A percentile compares a stretch with the other conserved stretches of the same genome.
Conservation (phyloP, 2,329 filamentous ascomycete genomes). For the Neobulgaria alba region DNA sequence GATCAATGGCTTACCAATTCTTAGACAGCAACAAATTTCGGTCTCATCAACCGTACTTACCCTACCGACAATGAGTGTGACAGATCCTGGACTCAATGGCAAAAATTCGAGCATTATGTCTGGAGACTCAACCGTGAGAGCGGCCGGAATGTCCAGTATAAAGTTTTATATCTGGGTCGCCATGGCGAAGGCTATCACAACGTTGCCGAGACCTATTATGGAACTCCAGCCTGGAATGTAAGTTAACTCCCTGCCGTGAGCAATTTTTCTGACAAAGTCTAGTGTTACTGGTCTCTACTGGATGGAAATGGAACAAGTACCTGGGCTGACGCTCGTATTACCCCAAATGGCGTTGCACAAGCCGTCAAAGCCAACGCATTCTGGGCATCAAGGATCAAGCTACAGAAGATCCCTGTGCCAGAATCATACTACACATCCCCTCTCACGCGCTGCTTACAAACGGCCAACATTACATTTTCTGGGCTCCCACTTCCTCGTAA, state of each 20-base stretch:
- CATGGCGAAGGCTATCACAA: conserved; percentile 61
- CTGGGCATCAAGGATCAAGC: conserved; percentile 44
- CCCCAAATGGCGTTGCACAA: conserved; percentile 46
- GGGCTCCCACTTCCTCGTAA: conserved; percentile 42
- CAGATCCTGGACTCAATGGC: conserved; percentile 48
- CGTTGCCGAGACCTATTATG: conserved; percentile 55
- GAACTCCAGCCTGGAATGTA: conserved; percentile 61
- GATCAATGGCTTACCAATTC: not conserved
- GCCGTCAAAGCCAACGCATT: conserved; percentile 50
- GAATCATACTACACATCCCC: conserved; percentile 59
- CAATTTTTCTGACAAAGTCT: not conserved
- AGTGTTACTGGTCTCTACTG: conserved; percentile 57
- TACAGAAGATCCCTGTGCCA: conserved; percentile 49
- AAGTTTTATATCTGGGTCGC: conserved; percentile 56
- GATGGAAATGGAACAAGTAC: conserved; percentile 53
- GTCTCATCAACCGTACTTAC: conserved; percentile 55
- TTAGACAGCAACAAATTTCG: conserved; percentile 54
- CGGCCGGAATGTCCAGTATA: conserved; percentile 46
- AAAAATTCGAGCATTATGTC: conserved; percentile 53
- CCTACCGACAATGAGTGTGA: conserved; percentile 40
- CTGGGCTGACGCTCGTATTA: conserved; percentile 59
- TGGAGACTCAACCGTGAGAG: conserved; percentile 41
- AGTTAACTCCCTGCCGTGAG: conserved; percentile 1
- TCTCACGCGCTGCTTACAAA: conserved; percentile 52
- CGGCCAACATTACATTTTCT: conserved; percentile 52